Percentiles rank a stretch among this genome's conserved stretches.
Evolutionary conservation across 345 rosid genomes (phyloP).

Genomic region (Salix arbutifolia): DNA sequence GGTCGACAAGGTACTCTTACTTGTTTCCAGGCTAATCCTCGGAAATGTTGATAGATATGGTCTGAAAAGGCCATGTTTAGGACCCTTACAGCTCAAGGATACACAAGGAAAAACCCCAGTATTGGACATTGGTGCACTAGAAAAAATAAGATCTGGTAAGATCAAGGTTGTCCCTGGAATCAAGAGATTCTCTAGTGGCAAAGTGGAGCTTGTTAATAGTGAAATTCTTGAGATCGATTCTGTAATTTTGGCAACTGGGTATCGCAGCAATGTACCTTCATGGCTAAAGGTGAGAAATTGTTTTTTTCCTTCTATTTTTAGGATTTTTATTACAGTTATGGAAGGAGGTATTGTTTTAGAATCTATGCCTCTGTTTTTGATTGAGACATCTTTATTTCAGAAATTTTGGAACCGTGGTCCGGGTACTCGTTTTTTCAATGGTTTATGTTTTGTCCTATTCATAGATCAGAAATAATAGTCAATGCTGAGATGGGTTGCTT

Average conservation of each 20-base stretch:
- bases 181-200: constrained; percentile 44
- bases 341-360: constrained; percentile 9
- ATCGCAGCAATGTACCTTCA: constrained; percentile 87
- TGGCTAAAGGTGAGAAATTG: constrained; percentile 67
- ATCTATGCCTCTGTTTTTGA: constrained; percentile 6
- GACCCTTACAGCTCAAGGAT: constrained; percentile 67
- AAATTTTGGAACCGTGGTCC: constrained; percentile 14
- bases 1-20: constrained; percentile 58
- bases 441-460: constrained; percentile 17
- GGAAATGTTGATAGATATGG: constrained; percentile 67
- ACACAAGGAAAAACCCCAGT: constrained; percentile 75
- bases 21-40: constrained; percentile 48
- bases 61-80: constrained; percentile 52
- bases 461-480: background rate
- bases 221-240: constrained; percentile 57
- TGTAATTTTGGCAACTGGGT: constrained; percentile 81
- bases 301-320: constrained; percentile 3
- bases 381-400: constrained; percentile 5
- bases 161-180: constrained; percentile 72
- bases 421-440: constrained; percentile 17
- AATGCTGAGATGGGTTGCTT: background rate
- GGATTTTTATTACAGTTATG: constrained; percentile 26
- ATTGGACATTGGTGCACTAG: constrained; percentile 64
- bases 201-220: constrained; percentile 66
- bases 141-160: constrained; percentile 61